Conservation (phyloP, 2,329 filamentous ascomycete genomes). For the Acrocalymma vagum region DNA sequence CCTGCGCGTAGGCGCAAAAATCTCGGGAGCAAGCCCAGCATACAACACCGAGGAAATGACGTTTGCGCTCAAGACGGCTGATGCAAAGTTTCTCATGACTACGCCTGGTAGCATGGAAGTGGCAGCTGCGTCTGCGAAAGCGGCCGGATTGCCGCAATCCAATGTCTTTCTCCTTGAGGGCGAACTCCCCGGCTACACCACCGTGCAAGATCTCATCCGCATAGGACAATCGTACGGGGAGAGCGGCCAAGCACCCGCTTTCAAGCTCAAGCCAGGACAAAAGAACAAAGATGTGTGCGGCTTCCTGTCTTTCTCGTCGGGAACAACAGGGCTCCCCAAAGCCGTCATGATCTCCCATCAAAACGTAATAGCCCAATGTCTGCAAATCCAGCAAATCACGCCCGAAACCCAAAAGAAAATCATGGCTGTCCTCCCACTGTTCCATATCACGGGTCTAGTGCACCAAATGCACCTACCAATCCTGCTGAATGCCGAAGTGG, state of each 20-base stretch:
- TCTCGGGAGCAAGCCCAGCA: conserved; percentile 70
- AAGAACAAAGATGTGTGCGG: conserved; percentile 65
- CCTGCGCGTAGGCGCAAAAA: conserved; percentile 63
- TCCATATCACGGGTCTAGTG: conserved; percentile 47
- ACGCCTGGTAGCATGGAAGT: conserved; percentile 63
- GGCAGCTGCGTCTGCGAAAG: conserved; percentile 62
- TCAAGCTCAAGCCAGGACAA: conserved; percentile 60
- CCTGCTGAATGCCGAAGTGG: conserved; percentile 70
- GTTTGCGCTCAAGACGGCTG: conserved; percentile 67
- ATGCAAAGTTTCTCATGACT: conserved; percentile 67
- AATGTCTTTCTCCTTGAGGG: conserved; percentile 67
- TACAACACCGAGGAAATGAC: conserved; percentile 75
- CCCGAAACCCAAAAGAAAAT: conserved; percentile 51
- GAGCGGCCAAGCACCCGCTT: conserved; percentile 56
- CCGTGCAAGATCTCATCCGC: conserved; percentile 55
- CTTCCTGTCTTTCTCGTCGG: conserved; percentile 52
- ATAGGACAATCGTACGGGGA: conserved; percentile 54
- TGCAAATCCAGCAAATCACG: conserved; percentile 59
- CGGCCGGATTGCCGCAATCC: conserved; percentile 61
- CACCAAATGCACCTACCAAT: conserved; percentile 68
- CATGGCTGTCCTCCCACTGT: conserved; percentile 43
- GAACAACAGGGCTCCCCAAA: conserved; percentile 49
- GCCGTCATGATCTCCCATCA: conserved; percentile 47
- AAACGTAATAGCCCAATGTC: conserved; percentile 62
- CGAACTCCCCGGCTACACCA: conserved; percentile 58